Evolutionary conservation across 2,329 filamentous ascomycete species (phyloP).

Genomic region (Diaporthe citriasiana): DNA sequence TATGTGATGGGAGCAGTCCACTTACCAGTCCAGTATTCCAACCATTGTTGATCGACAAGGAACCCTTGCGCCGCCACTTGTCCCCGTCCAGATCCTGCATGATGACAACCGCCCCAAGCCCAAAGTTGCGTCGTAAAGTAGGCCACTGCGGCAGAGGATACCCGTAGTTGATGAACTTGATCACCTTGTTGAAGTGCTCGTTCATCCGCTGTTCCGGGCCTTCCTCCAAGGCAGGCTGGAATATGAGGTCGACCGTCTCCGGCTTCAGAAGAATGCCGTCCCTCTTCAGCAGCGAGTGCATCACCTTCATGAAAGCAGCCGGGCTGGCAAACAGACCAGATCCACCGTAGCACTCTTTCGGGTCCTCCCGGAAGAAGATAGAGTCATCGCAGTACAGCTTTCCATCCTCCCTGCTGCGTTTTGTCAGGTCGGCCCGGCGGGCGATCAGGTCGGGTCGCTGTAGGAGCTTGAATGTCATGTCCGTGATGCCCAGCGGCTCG

Average conservation of each 20-base stretch:
- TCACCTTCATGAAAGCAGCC: background rate
- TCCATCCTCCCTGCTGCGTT: too few relatives aligned
- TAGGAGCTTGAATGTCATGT: too few relatives aligned
- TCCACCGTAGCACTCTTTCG: too few relatives aligned
- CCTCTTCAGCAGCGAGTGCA: constrained; percentile 13
- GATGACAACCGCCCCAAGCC: background rate
- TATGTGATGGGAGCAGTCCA: background rate
- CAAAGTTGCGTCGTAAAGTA: background rate
- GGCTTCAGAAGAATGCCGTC: background rate
- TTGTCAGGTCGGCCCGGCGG: too few relatives aligned
- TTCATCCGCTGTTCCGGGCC: background rate
- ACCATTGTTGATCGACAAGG: background rate
- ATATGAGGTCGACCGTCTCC: constrained; percentile 7
- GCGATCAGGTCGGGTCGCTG: too few relatives aligned
- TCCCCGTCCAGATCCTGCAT: background rate
- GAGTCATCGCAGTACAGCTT: too few relatives aligned
- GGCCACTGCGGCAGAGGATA: background rate
- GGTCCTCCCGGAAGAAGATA: too few relatives aligned
- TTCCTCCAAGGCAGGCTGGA: background rate
- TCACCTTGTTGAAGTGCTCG: background rate
- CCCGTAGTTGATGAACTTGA: background rate
- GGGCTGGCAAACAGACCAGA: too few relatives aligned
- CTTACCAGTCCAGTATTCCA: background rate
- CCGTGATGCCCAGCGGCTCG: too few relatives aligned
- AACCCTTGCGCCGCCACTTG: background rate